phyloP scores from a whole-genome alignment of 2,329 filamentous ascomycete species.

The Capronia coronata region DNA sequence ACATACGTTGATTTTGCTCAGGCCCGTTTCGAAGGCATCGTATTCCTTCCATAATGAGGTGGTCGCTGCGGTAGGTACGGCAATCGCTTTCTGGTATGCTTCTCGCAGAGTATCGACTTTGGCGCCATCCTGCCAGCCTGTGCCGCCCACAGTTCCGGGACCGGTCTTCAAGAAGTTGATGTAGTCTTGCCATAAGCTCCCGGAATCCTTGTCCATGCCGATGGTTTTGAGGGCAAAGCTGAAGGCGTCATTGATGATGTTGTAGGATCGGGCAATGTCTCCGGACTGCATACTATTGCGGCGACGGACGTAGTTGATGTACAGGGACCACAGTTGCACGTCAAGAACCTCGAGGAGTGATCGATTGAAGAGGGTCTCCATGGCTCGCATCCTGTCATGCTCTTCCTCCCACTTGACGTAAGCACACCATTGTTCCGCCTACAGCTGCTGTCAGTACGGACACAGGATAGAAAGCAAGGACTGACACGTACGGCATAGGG shows the following conservation, averaged over 20 bases:
- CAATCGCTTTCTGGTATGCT: slow-evolving; percentile 84
- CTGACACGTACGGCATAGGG: slow-evolving; percentile 72
- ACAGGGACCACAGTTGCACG: slow-evolving; percentile 83
- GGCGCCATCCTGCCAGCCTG: slow-evolving; percentile 90
- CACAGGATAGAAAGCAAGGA: slow-evolving; percentile 9
- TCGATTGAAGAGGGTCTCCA: slow-evolving; percentile 76
- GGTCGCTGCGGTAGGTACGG: slow-evolving; percentile 74
- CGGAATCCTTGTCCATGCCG: slow-evolving; percentile 84
- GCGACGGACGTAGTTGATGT: slow-evolving; percentile 90
- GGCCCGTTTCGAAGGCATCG: slow-evolving; percentile 85
- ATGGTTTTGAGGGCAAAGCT: slow-evolving; percentile 87
- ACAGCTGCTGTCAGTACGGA: slow-evolving; percentile 33
- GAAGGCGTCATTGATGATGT: slow-evolving; percentile 76
- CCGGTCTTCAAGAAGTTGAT: slow-evolving; percentile 86
- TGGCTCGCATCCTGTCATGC: slow-evolving; percentile 69
- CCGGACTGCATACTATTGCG: slow-evolving; percentile 82
- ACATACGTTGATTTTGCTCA: slow-evolving; percentile 84
- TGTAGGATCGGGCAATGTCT: slow-evolving; percentile 65
- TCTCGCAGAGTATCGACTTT: slow-evolving; percentile 94
- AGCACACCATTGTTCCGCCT: slow-evolving; percentile 88
- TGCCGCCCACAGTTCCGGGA: slow-evolving; percentile 77
- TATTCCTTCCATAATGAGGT: slow-evolving; percentile 95
- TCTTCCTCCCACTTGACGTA: slow-evolving; percentile 87
- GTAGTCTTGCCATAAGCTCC: slow-evolving; percentile 88
- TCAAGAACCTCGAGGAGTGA: slow-evolving; percentile 73